A percentile compares a stretch with the other conserved stretches of the same genome.
Evolutionary conservation across 352 stramenopile species (phyloP).

Genomic region (Achlya hypogyna): DNA sequence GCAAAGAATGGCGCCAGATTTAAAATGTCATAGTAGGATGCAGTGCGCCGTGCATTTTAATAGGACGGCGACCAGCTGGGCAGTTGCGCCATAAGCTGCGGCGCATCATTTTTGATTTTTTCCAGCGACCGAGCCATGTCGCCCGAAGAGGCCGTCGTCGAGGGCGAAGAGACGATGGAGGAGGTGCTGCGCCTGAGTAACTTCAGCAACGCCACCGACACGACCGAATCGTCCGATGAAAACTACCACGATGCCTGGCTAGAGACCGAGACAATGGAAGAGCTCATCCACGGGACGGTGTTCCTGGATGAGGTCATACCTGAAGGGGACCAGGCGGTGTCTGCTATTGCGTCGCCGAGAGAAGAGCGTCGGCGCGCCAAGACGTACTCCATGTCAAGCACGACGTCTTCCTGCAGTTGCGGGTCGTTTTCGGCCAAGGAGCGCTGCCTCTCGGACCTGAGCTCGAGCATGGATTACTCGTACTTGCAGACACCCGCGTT

Average conservation of each 20-base stretch:
- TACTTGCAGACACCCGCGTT: slow-evolving; percentile 10
- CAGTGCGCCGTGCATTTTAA: too few relatives aligned
- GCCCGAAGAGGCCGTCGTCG: slow-evolving; percentile 1
- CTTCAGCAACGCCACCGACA: slow-evolving; percentile 13
- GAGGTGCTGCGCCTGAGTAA: slow-evolving; percentile 8
- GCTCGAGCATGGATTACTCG: slow-evolving; percentile 19
- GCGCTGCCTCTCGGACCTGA: slow-evolving; percentile 16
- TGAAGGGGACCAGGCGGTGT: neutral
- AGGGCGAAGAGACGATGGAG: slow-evolving; percentile 3
- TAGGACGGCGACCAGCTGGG: neutral
- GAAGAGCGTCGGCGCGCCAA: slow-evolving; percentile 10
- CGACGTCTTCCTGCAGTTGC: slow-evolving; percentile 17
- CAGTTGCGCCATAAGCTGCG: neutral
- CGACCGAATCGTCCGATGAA: slow-evolving; percentile 20
- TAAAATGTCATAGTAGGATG: too few relatives aligned
- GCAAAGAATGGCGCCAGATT: too few relatives aligned
- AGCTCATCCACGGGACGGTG: slow-evolving; percentile 14
- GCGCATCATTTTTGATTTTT: neutral
- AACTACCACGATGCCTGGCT: slow-evolving; percentile 21
- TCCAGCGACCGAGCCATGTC: neutral
- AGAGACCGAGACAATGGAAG: slow-evolving; percentile 19
- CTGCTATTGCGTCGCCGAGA: neutral
- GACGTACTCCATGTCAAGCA: slow-evolving; percentile 20
- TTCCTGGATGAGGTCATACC: slow-evolving; percentile 15
- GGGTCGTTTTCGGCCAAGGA: slow-evolving; percentile 17